phyloP scores from a whole-genome alignment of 371 early-diverging fungal species.

The Rhizopus sp. region DNA sequence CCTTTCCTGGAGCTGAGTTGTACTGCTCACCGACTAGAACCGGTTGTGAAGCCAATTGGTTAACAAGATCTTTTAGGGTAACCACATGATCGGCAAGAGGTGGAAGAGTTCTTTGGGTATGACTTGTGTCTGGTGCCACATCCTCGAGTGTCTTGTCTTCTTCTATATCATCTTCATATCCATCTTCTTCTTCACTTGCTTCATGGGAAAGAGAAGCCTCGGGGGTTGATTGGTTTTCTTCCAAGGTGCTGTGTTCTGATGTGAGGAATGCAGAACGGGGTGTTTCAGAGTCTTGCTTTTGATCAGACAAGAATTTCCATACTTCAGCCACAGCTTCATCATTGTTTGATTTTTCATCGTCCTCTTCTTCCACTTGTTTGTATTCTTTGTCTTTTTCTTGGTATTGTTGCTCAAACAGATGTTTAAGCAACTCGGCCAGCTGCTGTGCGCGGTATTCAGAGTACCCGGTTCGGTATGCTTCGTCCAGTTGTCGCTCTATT shows the following conservation, averaged over 20 bases:
- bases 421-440: constrained; percentile 15
- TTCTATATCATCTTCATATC: background rate
- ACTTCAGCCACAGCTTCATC: constrained; percentile 14
- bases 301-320: constrained; percentile 19
- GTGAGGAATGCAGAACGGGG: constrained; percentile 11
- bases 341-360: background rate
- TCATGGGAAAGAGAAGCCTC: background rate
- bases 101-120: constrained; percentile 1
- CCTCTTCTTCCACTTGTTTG: background rate
- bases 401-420: constrained; percentile 11
- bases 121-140: background rate
- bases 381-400: constrained; percentile 6
- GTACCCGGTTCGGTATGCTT: constrained; percentile 4
- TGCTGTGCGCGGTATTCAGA: constrained; percentile 19
- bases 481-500: constrained; percentile 1
- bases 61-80: constrained; percentile 19
- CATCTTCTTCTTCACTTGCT: background rate
- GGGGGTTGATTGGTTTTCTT: background rate
- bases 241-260: constrained; percentile 2
- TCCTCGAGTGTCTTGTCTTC: background rate
- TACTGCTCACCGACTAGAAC: constrained; percentile 14
- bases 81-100: constrained; percentile 25
- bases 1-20: background rate
- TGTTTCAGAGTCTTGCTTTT: constrained; percentile 8
- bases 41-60: constrained; percentile 21